Evolutionary conservation across 768 basidiomycete genomes (phyloP).

Genomic region (Pilatotrama ljubarskyi): DNA sequence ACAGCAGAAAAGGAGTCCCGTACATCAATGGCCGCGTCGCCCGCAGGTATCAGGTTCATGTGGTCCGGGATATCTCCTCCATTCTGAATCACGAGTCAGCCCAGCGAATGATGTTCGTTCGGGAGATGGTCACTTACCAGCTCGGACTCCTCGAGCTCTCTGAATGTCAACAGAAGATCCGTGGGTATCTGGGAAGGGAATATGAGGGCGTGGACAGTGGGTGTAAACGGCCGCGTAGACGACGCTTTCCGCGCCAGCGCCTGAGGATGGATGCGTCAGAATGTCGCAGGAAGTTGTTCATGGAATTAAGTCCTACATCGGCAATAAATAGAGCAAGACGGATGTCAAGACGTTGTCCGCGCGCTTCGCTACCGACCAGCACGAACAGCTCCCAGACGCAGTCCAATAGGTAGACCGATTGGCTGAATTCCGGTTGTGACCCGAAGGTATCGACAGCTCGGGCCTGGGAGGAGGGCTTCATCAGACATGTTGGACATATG

Average conservation of each 20-base stretch:
- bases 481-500: background rate
- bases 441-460: constrained; percentile 44
- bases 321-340: constrained; percentile 59
- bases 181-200: constrained; percentile 74
- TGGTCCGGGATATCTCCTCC: constrained; percentile 61
- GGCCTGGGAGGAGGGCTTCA: constrained; percentile 41
- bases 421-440: constrained; percentile 38
- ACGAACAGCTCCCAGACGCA: constrained; percentile 83
- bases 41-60: constrained; percentile 68
- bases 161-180: constrained; percentile 66
- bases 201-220: constrained; percentile 71
- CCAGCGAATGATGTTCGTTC: background rate
- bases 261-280: constrained; percentile 34
- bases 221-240: constrained; percentile 60
- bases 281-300: background rate
- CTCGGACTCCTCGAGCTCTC: constrained; percentile 63
- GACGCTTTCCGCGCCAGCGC: constrained; percentile 54
- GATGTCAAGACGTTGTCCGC: constrained; percentile 60
- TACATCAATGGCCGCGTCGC: constrained; percentile 63
- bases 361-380: constrained; percentile 66
- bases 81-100: constrained; percentile 33
- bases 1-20: constrained; percentile 26
- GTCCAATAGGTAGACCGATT: constrained; percentile 65
- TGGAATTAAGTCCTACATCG: constrained; percentile 41
- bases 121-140: constrained; percentile 44